Percentiles rank a stretch among this genome's conserved stretches.
phyloP scores from a whole-genome alignment of 75 land plant species.

The Sequoia sempervirens region DNA sequence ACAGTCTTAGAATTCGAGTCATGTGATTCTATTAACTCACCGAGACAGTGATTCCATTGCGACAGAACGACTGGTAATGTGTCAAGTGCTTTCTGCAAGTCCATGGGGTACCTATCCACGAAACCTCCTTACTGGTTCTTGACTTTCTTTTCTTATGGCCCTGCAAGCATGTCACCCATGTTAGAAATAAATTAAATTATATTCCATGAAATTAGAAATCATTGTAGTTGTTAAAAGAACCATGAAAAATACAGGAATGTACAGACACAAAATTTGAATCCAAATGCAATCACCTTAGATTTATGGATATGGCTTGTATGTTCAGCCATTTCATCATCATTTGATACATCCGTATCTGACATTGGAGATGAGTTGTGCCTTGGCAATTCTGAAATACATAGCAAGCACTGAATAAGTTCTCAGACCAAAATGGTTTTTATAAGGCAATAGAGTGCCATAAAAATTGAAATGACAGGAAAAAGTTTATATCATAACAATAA shows the following conservation, averaged over 20 bases:
- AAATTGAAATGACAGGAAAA: background rate
- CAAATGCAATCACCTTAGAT: constrained; percentile 5
- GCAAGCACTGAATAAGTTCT: background rate
- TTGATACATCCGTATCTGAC: constrained; percentile 2
- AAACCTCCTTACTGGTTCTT: constrained; percentile 38
- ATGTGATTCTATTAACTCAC: constrained; percentile 30
- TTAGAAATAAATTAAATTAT: background rate
- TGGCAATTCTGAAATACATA: constrained; percentile 1
- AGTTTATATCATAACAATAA: background rate
- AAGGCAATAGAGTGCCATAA: background rate
- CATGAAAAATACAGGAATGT: background rate
- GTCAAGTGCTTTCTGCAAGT: constrained; percentile 64
- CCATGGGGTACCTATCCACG: constrained; percentile 82
- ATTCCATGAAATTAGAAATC: background rate
- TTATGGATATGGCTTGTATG: background rate
- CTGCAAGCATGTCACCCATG: constrained; percentile 10
- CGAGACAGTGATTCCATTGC: constrained; percentile 71
- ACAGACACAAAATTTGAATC: background rate
- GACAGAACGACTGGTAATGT: constrained; percentile 71
- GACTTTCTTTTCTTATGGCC: constrained; percentile 14
- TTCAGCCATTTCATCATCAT: constrained; percentile 4
- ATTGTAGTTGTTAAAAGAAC: background rate
- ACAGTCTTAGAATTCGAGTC: background rate
- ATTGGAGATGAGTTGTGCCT: background rate
- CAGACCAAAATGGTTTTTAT: background rate